A percentile compares a stretch with the other conserved stretches of the same genome.
phyloP scores from a whole-genome alignment of 495 filamentous ascomycete species.

The Friedmanniomyces endolithicus region DNA sequence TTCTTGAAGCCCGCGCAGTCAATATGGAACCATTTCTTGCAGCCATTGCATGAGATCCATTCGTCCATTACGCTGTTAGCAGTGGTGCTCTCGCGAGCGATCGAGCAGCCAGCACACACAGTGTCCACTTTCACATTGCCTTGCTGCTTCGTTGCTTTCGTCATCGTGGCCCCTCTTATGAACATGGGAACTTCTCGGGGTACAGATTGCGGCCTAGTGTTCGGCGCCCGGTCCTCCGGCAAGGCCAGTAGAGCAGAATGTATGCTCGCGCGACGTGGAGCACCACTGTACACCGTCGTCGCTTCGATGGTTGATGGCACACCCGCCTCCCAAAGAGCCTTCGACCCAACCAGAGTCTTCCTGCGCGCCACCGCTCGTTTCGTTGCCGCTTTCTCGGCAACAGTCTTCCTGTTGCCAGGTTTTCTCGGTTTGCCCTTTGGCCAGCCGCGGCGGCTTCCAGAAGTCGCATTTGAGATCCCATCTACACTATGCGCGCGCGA shows the following conservation, averaged over 20 bases:
- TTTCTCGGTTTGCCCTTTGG: slow-evolving; percentile 32
- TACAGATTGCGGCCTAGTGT: slow-evolving; percentile 21
- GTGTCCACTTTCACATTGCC: slow-evolving; percentile 10
- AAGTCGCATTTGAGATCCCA: slow-evolving; percentile 5
- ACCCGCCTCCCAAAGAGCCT: not conserved
- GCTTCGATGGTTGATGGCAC: not conserved
- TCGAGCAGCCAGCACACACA: slow-evolving; percentile 32
- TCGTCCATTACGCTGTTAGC: slow-evolving; percentile 26
- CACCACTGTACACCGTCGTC: not conserved
- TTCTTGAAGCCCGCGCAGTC: slow-evolving; percentile 61
- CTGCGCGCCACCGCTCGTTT: slow-evolving; percentile 18
- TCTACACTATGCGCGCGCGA: slow-evolving; percentile 7
- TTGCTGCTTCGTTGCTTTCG: slow-evolving; percentile 3
- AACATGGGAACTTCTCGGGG: slow-evolving; percentile 16
- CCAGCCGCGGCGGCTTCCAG: slow-evolving; percentile 27
- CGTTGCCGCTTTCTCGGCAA: slow-evolving; percentile 14
- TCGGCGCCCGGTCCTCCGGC: not conserved
- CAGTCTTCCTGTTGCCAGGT: slow-evolving; percentile 17
- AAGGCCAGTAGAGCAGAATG: not conserved
- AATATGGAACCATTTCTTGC: slow-evolving; percentile 63
- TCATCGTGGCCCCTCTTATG: slow-evolving; percentile 1
- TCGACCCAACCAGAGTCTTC: slow-evolving; percentile 3
- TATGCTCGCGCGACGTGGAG: slow-evolving; percentile 11
- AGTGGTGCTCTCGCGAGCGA: slow-evolving; percentile 16
- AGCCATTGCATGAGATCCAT: slow-evolving; percentile 68